These are phyloP conservation scores for Nakazawaea populi DNA, from an alignment of 805 yeast genomes.

Conservation along the genomic window DNA sequence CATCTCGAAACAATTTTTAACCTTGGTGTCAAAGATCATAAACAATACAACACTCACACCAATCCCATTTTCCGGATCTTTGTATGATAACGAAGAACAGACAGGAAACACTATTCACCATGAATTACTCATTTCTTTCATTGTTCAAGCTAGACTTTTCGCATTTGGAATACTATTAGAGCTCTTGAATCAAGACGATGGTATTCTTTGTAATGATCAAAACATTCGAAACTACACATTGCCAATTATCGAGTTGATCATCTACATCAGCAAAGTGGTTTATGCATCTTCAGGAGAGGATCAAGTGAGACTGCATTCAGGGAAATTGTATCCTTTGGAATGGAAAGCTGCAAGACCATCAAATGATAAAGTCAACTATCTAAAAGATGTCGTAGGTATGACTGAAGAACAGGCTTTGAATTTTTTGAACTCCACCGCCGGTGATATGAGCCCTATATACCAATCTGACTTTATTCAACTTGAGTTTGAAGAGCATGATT, in stretches of 20 bases:
- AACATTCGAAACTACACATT: constrained; percentile 25
- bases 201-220: constrained; percentile 14
- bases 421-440: constrained; percentile 16
- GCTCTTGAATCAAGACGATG: constrained; percentile 23
- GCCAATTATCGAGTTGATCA: constrained; percentile 36
- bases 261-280: constrained; percentile 37
- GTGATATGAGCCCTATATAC: constrained; percentile 16
- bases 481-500: constrained; percentile 23
- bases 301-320: constrained; percentile 26
- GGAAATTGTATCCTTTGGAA: constrained; percentile 30
- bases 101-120: constrained; percentile 18
- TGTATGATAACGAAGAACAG: constrained; percentile 29
- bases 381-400: constrained; percentile 24
- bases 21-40: constrained; percentile 39
- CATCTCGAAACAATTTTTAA: constrained; percentile 35
- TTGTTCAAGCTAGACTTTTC: constrained; percentile 35
- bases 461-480: constrained; percentile 15
- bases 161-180: constrained; percentile 32
- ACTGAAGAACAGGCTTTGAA: constrained; percentile 25
- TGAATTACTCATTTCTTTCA: constrained; percentile 22
- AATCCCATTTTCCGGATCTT: constrained; percentile 29
- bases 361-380: constrained; percentile 25
- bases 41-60: constrained; percentile 26
- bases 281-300: constrained; percentile 32
- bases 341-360: constrained; percentile 37